Evolutionary conservation across 768 basidiomycete genomes (phyloP), one percentile per base, ranked within the genome.

Genomic region (Leccinum barrowsii): DNA sequence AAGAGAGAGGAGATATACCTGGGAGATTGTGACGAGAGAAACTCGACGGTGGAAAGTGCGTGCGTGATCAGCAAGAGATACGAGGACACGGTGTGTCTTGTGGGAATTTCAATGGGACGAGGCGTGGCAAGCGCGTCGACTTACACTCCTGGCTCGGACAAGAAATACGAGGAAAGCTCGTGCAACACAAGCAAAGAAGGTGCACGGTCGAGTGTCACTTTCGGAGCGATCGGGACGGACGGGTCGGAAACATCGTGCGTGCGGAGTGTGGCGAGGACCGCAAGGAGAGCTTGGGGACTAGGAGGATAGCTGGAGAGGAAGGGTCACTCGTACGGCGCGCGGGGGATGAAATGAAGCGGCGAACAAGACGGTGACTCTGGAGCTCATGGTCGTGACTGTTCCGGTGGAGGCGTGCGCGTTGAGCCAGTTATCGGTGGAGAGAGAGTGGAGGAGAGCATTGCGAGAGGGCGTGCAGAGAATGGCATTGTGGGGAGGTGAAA

Each of bases 81-180:
- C 4, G 83, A 81, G 2, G 84, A 77, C 1, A 84, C 40, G 0
- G 76, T 76, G 56, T 70, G 55, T 50, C 74, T 72, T 55, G 66
- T 52, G 52, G 22, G 15, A 17, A 40, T 56, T 57, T 61, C 54
- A 58, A 52, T 42, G 26, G 28, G 44, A 3, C 28, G 26, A 44
- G 30, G n/a, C 22, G 15, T 17, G 32, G 26, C 47, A 37, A 48
- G 44, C 13, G 26, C 32, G 52, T 52, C 30, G 30, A 64, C 65
- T 67, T 59, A 70, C 67, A 66, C 63, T 59, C 65, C 62, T 49
- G 58, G 58, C 47, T 62, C 64, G 12, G 63, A 51, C 32, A 70
- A 51, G 58, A 87, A 84, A 68, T 85, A 88, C 7, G 73, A 65
- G 3, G 87, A 88, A 0, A 78, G 77, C 59, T 89, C 87, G 51